Evolutionary conservation across 2,329 filamentous ascomycete genomes (phyloP).

Genomic region (Tolypocladium pustulatum): DNA sequence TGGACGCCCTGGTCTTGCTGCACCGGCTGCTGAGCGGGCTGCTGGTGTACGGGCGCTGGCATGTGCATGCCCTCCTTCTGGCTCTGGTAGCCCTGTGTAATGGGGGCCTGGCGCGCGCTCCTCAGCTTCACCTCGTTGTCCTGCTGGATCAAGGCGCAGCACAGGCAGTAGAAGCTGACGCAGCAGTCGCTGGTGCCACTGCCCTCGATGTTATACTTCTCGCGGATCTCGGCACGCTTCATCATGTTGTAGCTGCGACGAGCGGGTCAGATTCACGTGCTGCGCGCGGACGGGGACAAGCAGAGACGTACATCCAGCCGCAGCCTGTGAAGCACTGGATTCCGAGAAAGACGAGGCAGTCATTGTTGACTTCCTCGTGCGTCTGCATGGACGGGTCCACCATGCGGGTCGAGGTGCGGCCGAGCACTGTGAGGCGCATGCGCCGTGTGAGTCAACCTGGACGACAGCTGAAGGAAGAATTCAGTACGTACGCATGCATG

Average conservation of each 20-base stretch:
- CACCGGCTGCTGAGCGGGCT: background rate
- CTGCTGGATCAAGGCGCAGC: conserved; percentile 47
- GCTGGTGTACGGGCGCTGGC: conserved; percentile 9
- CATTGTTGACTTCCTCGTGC: conserved; percentile 27
- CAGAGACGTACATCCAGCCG: conserved; percentile 28
- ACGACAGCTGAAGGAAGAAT: too few species aligned
- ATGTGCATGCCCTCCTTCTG: conserved; percentile 27
- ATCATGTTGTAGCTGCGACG: conserved; percentile 32
- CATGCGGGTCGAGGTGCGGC: conserved; percentile 32
- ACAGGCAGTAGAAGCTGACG: conserved; percentile 42
- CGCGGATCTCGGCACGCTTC: conserved; percentile 42
- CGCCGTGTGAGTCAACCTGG: background rate
- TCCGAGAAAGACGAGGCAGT: conserved; percentile 28
- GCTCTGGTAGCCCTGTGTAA: conserved; percentile 25
- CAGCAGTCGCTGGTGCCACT: conserved; percentile 38
- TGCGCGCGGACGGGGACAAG: background rate
- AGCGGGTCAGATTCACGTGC: background rate
- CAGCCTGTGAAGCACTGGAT: conserved; percentile 28
- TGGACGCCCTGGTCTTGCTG: background rate
- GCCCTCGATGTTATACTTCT: conserved; percentile 42
- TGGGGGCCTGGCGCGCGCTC: conserved; percentile 13
- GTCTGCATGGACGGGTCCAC: conserved; percentile 29
- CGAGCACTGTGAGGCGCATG: conserved; percentile 22
- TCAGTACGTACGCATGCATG: conserved; percentile 30
- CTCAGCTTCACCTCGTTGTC: conserved; percentile 39